A percentile compares a stretch with the other conserved stretches of the same genome.
Conservation (phyloP, 768 basidiomycete genomes). For the Calocybe cyanea region DNA sequence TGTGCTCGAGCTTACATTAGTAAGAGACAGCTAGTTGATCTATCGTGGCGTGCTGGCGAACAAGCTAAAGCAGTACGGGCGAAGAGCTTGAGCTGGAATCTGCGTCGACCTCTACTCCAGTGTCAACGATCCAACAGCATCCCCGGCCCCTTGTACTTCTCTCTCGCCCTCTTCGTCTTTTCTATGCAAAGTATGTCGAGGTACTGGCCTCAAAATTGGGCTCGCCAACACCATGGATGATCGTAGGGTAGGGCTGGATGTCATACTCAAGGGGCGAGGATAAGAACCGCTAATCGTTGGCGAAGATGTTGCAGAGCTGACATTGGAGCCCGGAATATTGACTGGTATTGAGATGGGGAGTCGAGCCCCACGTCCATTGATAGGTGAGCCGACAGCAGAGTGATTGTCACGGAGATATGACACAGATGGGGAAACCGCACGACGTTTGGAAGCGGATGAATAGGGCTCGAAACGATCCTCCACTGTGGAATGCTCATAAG, state of each 20-base stretch:
- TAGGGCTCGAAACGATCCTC: conserved; percentile 88
- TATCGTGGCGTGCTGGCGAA: no score
- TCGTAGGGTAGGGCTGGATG: conserved; percentile 74
- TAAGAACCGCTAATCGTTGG: conserved; percentile 58
- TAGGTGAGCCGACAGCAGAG: conserved; percentile 44
- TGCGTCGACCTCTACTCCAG: conserved; percentile 37
- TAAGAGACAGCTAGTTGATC: no score
- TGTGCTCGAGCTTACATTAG: background rate
- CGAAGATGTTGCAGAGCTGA: conserved; percentile 67
- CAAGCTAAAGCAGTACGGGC: no score
- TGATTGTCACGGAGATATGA: conserved; percentile 63
- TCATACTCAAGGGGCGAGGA: conserved; percentile 47
- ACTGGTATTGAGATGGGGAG: conserved; percentile 69
- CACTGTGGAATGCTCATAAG: conserved; percentile 35
- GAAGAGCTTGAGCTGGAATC: no score
- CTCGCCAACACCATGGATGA: conserved; percentile 70
- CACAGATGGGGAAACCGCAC: conserved; percentile 80
- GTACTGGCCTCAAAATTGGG: conserved; percentile 69
- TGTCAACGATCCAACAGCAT: conserved; percentile 66
- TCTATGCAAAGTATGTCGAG: conserved; percentile 44
- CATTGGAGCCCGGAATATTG: conserved; percentile 50
- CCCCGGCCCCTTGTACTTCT: conserved; percentile 76
- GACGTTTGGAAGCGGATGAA: conserved; percentile 70
- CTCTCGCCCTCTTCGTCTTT: conserved; percentile 67
- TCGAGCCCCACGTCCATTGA: conserved; percentile 40